phyloP scores from a whole-genome alignment of 306 rosid genomes.

The Fagus sylvatica region DNA sequence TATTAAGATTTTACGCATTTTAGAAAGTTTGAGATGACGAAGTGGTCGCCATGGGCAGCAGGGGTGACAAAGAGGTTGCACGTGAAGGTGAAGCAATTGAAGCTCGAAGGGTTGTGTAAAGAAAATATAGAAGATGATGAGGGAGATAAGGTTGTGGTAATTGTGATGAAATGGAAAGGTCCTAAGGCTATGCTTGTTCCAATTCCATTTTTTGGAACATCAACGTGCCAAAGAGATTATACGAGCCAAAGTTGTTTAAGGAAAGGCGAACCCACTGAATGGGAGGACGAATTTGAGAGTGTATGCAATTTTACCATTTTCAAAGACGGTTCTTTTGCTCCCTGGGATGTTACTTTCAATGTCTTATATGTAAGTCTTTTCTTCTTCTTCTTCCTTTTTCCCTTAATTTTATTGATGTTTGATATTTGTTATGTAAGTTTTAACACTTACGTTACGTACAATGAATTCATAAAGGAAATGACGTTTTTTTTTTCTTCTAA shows the following conservation, averaged over 20 bases:
- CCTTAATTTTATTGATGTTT: background rate
- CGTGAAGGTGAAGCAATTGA: constrained; percentile 50
- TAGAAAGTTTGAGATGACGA: constrained; percentile 29
- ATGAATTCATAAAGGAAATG: background rate
- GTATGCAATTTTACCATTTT: constrained; percentile 22
- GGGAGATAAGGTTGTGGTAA: constrained; percentile 23
- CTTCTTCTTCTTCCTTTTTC: background rate
- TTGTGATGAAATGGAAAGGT: constrained; percentile 47
- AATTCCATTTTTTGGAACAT: constrained; percentile 41
- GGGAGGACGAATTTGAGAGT: constrained; percentile 43
- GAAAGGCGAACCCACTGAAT: constrained; percentile 22
- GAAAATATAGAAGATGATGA: background rate
- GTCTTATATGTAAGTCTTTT: constrained; percentile 53
- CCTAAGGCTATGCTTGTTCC: constrained; percentile 17
- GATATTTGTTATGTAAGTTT: background rate
- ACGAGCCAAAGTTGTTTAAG: constrained; percentile 18
- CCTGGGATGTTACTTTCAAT: constrained; percentile 41
- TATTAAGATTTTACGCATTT: background rate
- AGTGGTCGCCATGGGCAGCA: constrained; percentile 40
- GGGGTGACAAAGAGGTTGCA: constrained; percentile 33
- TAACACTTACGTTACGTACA: no score
- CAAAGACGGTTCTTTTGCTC: constrained; percentile 19
- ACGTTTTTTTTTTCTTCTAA: background rate
- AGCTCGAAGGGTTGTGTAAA: constrained; percentile 36
- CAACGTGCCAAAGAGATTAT: constrained; percentile 30